A percentile compares a stretch with the other conserved stretches of the same genome.
phyloP scores from a whole-genome alignment of 495 filamentous ascomycete species.

The Xylaria flabelliformis region DNA sequence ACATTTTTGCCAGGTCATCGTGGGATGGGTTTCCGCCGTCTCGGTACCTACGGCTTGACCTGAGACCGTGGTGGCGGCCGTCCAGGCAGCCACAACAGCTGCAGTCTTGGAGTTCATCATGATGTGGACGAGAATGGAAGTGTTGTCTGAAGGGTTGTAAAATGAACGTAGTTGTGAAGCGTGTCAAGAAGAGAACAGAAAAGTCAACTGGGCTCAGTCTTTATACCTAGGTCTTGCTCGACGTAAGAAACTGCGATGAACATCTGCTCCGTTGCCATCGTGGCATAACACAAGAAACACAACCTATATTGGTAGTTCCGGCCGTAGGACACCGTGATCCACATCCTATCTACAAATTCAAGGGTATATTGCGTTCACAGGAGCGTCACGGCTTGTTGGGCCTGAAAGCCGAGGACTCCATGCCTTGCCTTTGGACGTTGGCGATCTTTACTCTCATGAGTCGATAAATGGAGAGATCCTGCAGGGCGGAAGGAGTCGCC shows the following conservation, averaged over 20 bases:
- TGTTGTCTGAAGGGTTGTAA: not conserved
- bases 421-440: conserved; percentile 2
- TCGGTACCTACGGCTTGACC: conserved; percentile 61
- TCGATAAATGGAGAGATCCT: conserved; percentile 9
- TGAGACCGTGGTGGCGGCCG: conserved; percentile 43
- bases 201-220: not conserved
- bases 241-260: not conserved
- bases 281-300: not conserved
- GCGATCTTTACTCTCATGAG: conserved; percentile 22
- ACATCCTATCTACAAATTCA: conserved; percentile 11
- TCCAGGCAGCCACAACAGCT: conserved; percentile 47
- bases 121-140: conserved; percentile 21
- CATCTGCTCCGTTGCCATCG: conserved; percentile 2
- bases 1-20: conserved; percentile 63
- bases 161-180: conserved; percentile 19
- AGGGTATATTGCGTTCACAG: conserved; percentile 26
- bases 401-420: conserved; percentile 21
- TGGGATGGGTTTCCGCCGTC: conserved; percentile 62
- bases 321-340: conserved; percentile 20
- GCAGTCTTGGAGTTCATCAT: conserved; percentile 45
- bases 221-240: conserved; percentile 14
- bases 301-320: conserved; percentile 21
- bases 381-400: conserved; percentile 24
- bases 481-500: conserved; percentile 11
- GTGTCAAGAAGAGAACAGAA: conserved; percentile 6